Evolutionary conservation across 108 stramenopile species (phyloP).

Genomic region (Nitzschia sp.): DNA sequence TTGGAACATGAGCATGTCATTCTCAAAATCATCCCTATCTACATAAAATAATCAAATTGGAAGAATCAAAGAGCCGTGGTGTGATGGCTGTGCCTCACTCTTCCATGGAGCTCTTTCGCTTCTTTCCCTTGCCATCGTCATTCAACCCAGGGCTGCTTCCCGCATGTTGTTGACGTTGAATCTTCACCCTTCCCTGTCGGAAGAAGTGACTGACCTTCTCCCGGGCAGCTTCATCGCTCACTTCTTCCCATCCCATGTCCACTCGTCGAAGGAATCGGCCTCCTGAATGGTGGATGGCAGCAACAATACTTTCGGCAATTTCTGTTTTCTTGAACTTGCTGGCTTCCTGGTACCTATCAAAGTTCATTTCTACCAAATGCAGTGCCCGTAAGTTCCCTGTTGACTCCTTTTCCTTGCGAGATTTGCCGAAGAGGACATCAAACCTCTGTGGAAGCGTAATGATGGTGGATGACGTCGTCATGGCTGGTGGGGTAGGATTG

Average conservation of each 20-base stretch:
- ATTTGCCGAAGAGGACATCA: constrained; percentile 1
- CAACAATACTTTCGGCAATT: constrained; percentile 4
- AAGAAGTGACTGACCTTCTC: not conserved
- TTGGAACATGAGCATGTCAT: too few species aligned
- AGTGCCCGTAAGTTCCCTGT: too few species aligned
- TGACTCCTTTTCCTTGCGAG: too few species aligned
- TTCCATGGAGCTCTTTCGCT: not conserved
- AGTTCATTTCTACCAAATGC: too few species aligned
- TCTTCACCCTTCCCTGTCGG: too few species aligned
- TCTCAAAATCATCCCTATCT: too few species aligned
- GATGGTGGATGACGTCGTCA: not conserved
- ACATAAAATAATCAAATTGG: too few species aligned
- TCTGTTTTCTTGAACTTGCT: constrained; percentile 8
- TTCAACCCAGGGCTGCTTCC: not conserved
- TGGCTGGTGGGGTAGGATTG: not conserved
- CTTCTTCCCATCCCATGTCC: constrained; percentile 21
- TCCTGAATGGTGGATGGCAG: constrained; percentile 13
- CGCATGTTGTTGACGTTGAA: too few species aligned
- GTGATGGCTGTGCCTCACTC: too few species aligned
- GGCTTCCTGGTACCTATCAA: not conserved
- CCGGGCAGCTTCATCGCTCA: constrained; percentile 14
- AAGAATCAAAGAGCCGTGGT: too few species aligned
- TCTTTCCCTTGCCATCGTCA: not conserved
- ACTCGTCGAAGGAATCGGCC: constrained; percentile 8
- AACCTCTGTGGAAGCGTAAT: not conserved